Base-by-base conservation (phyloP, 257 asterid genomes). In the Lithospermum erythrorhizon region DNA sequence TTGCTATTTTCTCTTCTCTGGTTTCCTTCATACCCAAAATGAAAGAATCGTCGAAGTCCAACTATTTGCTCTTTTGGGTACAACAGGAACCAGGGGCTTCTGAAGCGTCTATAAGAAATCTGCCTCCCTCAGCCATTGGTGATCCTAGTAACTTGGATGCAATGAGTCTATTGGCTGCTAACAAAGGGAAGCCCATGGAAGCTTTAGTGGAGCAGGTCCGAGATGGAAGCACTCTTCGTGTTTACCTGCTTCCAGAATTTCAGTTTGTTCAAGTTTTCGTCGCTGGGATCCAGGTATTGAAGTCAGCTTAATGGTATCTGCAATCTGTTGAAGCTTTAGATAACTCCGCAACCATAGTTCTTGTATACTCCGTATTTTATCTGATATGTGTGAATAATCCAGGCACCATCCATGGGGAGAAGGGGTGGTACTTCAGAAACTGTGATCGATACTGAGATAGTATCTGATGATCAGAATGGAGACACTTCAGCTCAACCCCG, bases 391-490 rank as follows among this genome's bases (percentile, higher is more conserved):
- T 25, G 3, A 8, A 53, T 13, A 48, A 58, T 72, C 76, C 78
- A 93, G 98, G 67, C 98, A 37, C 98, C 98, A 55, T 81, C 97
- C 18, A 77, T 93, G 72, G 98, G 98, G 69, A 78, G 96, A 79
- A 84, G 89, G 72, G 45, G 30, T 2, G 81, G 87, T 65, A 54
- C 85, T 63, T 27, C 79, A 3, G 96, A 84, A 73, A 58, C 79
- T 66, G 72, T 68, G 23, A 29, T 61, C 65, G 84, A 64, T 58
- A 30, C 83, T 61, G 83, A 73, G 49, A 58, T 68, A 14, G 62
- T 80, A 35, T 75, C 91, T 59, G 84, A 61, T 65, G 95, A 76
- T 67, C 82, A 83, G 75, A 83, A 82, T 73, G 98, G 87, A 68
- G 85, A 79, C 58, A 81, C 90, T 29, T 54, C 77, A 19, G 68